Evolutionary conservation across 495 filamentous ascomycete genomes (phyloP), one percentile per base, ranked within the genome.

Genomic region (Aspergillus steynii): DNA sequence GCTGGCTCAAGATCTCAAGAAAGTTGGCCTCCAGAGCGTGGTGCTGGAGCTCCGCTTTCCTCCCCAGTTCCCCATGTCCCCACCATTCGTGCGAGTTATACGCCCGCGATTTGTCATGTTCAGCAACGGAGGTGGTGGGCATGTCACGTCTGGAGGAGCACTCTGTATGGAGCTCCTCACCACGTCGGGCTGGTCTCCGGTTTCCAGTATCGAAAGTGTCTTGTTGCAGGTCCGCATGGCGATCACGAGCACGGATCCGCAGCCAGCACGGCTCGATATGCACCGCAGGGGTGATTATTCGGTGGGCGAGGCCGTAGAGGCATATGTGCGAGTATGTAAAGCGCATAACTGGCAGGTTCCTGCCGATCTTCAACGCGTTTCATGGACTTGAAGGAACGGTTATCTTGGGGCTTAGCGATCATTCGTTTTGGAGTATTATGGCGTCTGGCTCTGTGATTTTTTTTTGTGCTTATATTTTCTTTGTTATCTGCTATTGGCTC

Each of bases 111-210:
- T 96, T 74, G 73, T 92, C 42, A 75, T 83, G 10, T 92, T 93
- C 69, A 67, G 71, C 49, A 48, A 75, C 5, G 91, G 92, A 10
- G 93, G 93, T 27, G 93, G 93, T 25, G 93, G 93, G 1, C 93
- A 97, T 70, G 88, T 97, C 58, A 96, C 93, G 0, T 68, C 76
- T n/a, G 93, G 93, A 3, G 93, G 93, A 1, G 89, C 93, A 1
- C 81, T 97, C 74, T 97, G 93, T 72, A 93, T 96, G 90, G 89
- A 97, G 73, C 80, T 97, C 6, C 82, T 97, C 42, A 97, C 93
- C 2, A 90, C 87, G 66, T 79, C 85, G 9, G 93, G 93, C 12
- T 97, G 93, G 93, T 85, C 81, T 15, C 85, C 89, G 0, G 87
- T 82, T 0, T 84, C 80, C 55, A 85, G 82, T 29, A 84, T 97